These are phyloP conservation scores for Diospyros kaki DNA, from an alignment of 148 eudicot genomes.

Conservation along the genomic window DNA sequence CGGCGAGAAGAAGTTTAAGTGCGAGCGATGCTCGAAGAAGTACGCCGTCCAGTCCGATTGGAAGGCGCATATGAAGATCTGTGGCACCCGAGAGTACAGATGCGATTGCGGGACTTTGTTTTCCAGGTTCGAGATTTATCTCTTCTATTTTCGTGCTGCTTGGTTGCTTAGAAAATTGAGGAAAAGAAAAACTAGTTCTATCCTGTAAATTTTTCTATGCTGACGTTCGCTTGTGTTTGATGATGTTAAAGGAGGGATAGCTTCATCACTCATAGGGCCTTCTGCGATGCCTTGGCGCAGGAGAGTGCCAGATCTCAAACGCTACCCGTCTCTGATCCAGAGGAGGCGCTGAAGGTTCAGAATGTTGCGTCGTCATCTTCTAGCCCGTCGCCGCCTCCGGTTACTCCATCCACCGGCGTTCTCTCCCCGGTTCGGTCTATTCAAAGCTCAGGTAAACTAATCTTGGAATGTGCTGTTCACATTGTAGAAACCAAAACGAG, in stretches of 20 bases:
- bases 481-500: slow-evolving; percentile 17
- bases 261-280: slow-evolving; percentile 75
- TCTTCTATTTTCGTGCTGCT: background rate
- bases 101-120: slow-evolving; percentile 82
- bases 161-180: background rate
- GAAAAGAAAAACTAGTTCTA: background rate
- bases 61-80: slow-evolving; percentile 78
- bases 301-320: slow-evolving; percentile 45
- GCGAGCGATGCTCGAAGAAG: slow-evolving; percentile 62
- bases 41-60: slow-evolving; percentile 80
- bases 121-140: slow-evolving; percentile 34
- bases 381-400: slow-evolving; percentile 43
- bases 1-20: slow-evolving; percentile 83
- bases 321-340: background rate
- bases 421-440: slow-evolving; percentile 61
- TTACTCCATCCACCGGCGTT: slow-evolving; percentile 51
- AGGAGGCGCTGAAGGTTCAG: slow-evolving; percentile 23
- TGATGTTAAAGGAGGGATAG: slow-evolving; percentile 63
- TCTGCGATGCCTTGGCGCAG: slow-evolving; percentile 67
- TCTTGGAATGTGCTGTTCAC: background rate
- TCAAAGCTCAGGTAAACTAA: slow-evolving; percentile 58
- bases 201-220: background rate
- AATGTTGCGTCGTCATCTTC: slow-evolving; percentile 15
- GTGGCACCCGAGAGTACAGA: slow-evolving; percentile 63
- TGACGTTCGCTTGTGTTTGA: background rate